Evolutionary conservation across 306 rosid genomes (phyloP).

Genomic region (Malus orientalis): DNA sequence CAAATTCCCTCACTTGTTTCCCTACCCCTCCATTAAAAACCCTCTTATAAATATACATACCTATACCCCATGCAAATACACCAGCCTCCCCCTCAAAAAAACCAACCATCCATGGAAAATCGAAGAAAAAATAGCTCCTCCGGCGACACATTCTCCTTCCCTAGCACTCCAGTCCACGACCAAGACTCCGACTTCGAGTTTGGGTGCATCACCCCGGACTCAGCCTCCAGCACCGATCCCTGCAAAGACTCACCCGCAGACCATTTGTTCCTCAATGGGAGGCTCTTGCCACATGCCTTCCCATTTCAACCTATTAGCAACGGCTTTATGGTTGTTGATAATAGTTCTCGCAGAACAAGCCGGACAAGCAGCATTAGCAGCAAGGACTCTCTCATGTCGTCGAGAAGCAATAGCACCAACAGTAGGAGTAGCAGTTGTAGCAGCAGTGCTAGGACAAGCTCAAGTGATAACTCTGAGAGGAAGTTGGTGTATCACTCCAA

Average conservation of each 20-base stretch:
- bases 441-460: constrained; percentile 76
- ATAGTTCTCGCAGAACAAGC: constrained; percentile 19
- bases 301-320: constrained; percentile 34
- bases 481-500: constrained; percentile 12
- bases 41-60: neutral
- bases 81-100: neutral
- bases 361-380: constrained; percentile 55
- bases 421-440: constrained; percentile 57
- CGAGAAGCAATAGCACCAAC: constrained; percentile 73
- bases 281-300: constrained; percentile 71
- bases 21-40: neutral
- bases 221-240: constrained; percentile 42
- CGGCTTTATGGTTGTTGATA: neutral
- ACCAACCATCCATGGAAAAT: constrained; percentile 15
- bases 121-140: constrained; percentile 25
- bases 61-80: constrained; percentile 4
- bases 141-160: constrained; percentile 61
- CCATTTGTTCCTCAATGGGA: constrained; percentile 76
- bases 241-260: constrained; percentile 69
- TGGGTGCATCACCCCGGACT: constrained; percentile 57
- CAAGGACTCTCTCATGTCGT: constrained; percentile 52
- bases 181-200: constrained; percentile 63
- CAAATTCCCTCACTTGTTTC: neutral
- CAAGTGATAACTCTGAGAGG: constrained; percentile 54
- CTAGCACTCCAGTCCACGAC: constrained; percentile 41